These are phyloP conservation scores for Angomonas deanei DNA, from an alignment of 208 protist genomes.

Conservation along the genomic window DNA sequence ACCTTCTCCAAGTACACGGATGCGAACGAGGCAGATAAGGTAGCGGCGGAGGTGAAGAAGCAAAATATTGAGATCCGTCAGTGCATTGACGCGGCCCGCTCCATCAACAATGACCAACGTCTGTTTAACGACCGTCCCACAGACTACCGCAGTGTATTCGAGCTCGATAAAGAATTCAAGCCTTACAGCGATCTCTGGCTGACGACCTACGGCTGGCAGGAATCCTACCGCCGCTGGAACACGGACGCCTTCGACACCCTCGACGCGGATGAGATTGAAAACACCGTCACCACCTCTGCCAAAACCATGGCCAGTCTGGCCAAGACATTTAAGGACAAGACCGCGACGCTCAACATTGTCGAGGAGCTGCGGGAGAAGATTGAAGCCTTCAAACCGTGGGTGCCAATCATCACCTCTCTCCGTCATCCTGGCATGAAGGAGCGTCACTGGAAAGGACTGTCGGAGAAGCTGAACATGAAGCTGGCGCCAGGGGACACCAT, in stretches of 20 bases:
- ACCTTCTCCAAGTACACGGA: conserved; percentile 93
- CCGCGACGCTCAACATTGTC: conserved; percentile 86
- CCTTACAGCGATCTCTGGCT: conserved; percentile 95
- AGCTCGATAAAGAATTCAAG: conserved; percentile 95
- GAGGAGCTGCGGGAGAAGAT: conserved; percentile 81
- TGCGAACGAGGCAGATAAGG: conserved; percentile 84
- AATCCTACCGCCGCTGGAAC: conserved; percentile 92
- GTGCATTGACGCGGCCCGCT: conserved; percentile 84
- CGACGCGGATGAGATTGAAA: conserved; percentile 93
- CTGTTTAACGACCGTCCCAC: conserved; percentile 93
- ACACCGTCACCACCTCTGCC: conserved; percentile 64
- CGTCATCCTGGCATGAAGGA: conserved; percentile 96
- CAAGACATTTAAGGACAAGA: conserved; percentile 93
- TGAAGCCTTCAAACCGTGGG: conserved; percentile 93
- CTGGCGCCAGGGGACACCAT: conserved; percentile 88
- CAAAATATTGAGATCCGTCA: conserved; percentile 92
- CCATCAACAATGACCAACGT: conserved; percentile 94
- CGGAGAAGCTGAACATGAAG: conserved; percentile 79
- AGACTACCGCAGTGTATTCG: conserved; percentile 93
- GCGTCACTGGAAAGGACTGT: conserved; percentile 92
- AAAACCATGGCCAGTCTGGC: conserved; percentile 88
- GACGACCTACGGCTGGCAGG: conserved; percentile 92
- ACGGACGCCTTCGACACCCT: conserved; percentile 91
- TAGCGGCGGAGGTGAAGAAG: conserved; percentile 92
- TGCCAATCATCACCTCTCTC: conserved; percentile 93